A percentile compares a stretch with the other conserved stretches of the same genome.
These are phyloP conservation scores for Isoetes engelmannii DNA, from an alignment of 83 land plant species.

Conservation along the genomic window DNA sequence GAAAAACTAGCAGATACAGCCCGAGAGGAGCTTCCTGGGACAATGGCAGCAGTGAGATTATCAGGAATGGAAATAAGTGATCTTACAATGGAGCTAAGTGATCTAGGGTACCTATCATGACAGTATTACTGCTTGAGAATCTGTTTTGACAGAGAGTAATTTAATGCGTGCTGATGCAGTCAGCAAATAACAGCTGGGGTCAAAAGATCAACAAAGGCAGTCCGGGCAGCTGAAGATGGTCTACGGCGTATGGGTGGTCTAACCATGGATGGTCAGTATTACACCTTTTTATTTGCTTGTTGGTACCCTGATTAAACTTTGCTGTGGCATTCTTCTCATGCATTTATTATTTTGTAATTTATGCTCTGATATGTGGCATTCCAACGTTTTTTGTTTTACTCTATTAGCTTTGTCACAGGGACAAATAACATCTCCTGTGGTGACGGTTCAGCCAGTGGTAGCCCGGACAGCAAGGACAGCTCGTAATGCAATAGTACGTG, in stretches of 20 bases:
- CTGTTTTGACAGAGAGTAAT: background rate
- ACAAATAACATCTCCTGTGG: constrained; percentile 23
- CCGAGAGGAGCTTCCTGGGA: constrained; percentile 82
- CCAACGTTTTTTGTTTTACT: constrained; percentile 21
- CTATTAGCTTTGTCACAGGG: constrained; percentile 65
- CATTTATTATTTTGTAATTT: constrained; percentile 6
- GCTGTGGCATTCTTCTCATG: background rate
- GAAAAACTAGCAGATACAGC: constrained; percentile 74
- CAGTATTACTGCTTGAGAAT: background rate
- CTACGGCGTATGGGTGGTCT: constrained; percentile 53
- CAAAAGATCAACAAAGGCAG: constrained; percentile 65
- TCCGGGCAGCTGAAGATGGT: constrained; percentile 71
- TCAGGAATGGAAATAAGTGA: constrained; percentile 99
- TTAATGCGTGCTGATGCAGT: constrained; percentile 28
- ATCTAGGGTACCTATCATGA: constrained; percentile 55
- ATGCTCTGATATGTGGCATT: background rate
- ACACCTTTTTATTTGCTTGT: background rate
- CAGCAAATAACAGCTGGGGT: constrained; percentile 89
- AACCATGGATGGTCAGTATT: constrained; percentile 52
- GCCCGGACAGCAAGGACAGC: constrained; percentile 54
- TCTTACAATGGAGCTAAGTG: constrained; percentile 95
- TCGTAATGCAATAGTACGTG: constrained; percentile 48
- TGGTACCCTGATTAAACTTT: background rate
- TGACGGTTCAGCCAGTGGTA: constrained; percentile 36
- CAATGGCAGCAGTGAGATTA: constrained; percentile 90